These are phyloP conservation scores for Dactylis glomerata DNA, from an alignment of 176 grass and related monocot species.

Conservation along the genomic window DNA sequence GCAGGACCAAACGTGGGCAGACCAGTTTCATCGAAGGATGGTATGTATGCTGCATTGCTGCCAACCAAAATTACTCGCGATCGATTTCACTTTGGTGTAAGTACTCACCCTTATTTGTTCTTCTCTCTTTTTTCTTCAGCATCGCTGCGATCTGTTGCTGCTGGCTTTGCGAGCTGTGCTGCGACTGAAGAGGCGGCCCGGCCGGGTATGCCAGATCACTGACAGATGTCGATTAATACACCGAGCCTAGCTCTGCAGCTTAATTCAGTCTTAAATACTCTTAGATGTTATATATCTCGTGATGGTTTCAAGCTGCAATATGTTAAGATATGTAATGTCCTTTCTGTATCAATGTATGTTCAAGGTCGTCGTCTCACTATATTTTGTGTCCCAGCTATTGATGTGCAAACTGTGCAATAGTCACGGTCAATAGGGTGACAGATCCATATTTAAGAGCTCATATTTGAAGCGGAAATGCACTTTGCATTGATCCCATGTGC, in stretches of 20 bases:
- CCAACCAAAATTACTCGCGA: background rate
- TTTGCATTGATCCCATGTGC: too few relatives aligned
- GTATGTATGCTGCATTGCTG: background rate
- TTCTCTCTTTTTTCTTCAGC: slow-evolving; percentile 7
- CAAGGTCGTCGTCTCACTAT: too few relatives aligned
- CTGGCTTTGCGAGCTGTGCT: slow-evolving; percentile 52
- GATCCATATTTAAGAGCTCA: too few relatives aligned
- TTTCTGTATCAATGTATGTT: too few relatives aligned
- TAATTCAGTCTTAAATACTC: background rate
- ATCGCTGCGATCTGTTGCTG: slow-evolving; percentile 51
- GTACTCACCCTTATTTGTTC: background rate
- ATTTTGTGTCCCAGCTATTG: too few relatives aligned
- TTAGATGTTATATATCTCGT: background rate
- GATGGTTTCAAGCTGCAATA: background rate
- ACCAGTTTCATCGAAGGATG: slow-evolving; percentile 43
- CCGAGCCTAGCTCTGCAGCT: background rate
- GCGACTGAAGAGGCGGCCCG: slow-evolving; percentile 10
- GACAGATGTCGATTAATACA: background rate
- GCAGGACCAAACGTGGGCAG: slow-evolving; percentile 24
- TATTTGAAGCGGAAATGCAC: too few relatives aligned
- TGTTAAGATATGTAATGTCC: too few relatives aligned
- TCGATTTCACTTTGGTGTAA: background rate
- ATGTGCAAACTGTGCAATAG: too few relatives aligned
- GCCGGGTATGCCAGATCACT: background rate
- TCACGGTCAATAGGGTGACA: too few relatives aligned